Conservation (phyloP, 768 basidiomycete genomes). For the Kwoniella bestiolae region DNA sequence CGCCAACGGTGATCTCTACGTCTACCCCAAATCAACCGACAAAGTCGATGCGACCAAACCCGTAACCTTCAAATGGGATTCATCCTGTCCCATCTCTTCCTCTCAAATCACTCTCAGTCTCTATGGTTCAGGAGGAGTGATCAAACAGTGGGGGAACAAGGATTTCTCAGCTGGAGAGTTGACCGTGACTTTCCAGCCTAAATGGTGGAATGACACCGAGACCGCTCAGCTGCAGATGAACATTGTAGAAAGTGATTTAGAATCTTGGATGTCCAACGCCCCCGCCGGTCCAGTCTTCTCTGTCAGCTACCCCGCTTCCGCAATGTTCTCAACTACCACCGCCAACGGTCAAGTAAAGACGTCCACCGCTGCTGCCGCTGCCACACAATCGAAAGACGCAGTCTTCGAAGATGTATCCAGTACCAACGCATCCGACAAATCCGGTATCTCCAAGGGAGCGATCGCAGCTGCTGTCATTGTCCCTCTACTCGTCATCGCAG, state of each 20-base stretch:
- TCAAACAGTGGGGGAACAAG: conserved; percentile 52
- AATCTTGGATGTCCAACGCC: conserved; percentile 39
- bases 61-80: conserved; percentile 57
- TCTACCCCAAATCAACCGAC: conserved; percentile 43
- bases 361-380: conserved; percentile 43
- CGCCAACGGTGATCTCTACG: conserved; percentile 54
- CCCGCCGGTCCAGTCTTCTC: conserved; percentile 56
- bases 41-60: conserved; percentile 49
- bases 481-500: conserved; percentile 46
- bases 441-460: conserved; percentile 51
- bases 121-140: conserved; percentile 49
- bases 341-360: conserved; percentile 40
- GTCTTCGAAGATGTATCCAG: conserved; percentile 49
- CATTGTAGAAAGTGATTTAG: conserved; percentile 49
- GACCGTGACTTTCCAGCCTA: conserved; percentile 49
- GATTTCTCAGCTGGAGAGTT: conserved; percentile 46
- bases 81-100: conserved; percentile 49
- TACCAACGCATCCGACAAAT: conserved; percentile 19
- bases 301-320: conserved; percentile 49
- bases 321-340: conserved; percentile 47
- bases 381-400: conserved; percentile 46
- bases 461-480: conserved; percentile 56
- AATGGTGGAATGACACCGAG: conserved; percentile 57
- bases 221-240: conserved; percentile 53
- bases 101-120: conserved; percentile 56